Evolutionary conservation across 1,284 basidiomycete genomes (phyloP), one percentile per base, ranked within the genome.

Genomic region (Cutaneotrichosporon sp.): DNA sequence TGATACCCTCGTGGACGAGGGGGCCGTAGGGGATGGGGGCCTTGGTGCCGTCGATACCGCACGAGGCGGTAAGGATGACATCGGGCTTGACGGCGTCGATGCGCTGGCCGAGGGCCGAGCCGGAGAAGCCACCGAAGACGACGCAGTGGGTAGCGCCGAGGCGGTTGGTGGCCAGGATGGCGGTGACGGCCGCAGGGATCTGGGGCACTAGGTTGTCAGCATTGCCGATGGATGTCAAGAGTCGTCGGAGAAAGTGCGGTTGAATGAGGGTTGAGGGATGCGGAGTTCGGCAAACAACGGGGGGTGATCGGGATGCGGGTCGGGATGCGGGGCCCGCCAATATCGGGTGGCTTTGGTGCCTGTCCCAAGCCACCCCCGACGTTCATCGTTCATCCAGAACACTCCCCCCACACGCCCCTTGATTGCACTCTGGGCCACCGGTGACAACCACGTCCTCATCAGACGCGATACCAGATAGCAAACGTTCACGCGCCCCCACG

Each of bases 71-170:
- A 73, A 97, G 91, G 63, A 97, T 83, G 14, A 97, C 90, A 53
- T 88, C 87, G 18, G 87, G 90, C 69, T 84, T 83, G 82, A 93
- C 94, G 80, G 97, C 94, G 60, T 87, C 84, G 43, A 92, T 85
- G 57, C 95, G 89, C 80, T 97, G 94, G 49, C 94, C 87, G 57
- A 97, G 88, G 1, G 92, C 91, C 78, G 97, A 93, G 18, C 93
- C 87, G 6, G 89, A 92, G 83, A 97, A 97, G n/a, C 95, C 94
- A 52, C 95, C 94, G 70, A 97, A 97, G 64, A 97, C 88, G 73
- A 97, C 93, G n/a, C 92, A 94, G 82, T 97, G 95, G 56, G 97
- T 83, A 20, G 95, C 94, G 45, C 94, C 95, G 70, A 97, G 90
- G 69, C 94, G 90, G 14, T 94, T 93, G 76, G 92, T 94, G 14